Evolutionary conservation across 2,329 filamentous ascomycete species (phyloP).

Genomic region (Clonostachys sp.): DNA sequence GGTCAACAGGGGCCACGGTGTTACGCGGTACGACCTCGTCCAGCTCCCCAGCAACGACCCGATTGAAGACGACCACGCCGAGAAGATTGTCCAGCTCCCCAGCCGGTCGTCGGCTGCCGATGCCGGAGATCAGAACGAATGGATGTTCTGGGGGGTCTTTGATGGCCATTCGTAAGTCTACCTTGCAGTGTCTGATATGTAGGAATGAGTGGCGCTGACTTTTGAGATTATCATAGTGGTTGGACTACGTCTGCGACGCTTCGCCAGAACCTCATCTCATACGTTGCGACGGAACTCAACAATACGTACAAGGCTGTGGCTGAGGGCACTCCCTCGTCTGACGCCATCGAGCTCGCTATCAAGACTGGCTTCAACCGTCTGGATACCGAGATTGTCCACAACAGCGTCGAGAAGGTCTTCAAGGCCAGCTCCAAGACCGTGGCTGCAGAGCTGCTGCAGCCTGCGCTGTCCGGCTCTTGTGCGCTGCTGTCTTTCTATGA

Average conservation of each 20-base stretch:
- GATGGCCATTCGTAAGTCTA: conserved; percentile 82
- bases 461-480: conserved; percentile 94
- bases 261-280: conserved; percentile 85
- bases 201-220: too few relatives aligned
- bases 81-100: conserved; percentile 93
- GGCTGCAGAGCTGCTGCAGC: conserved; percentile 86
- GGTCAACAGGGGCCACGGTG: conserved; percentile 83
- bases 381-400: conserved; percentile 91
- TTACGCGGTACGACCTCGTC: conserved; percentile 90
- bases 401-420: conserved; percentile 86
- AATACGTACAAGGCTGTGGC: conserved; percentile 74
- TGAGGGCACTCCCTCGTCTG: conserved; percentile 61
- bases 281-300: conserved; percentile 90
- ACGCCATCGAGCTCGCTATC: conserved; percentile 84
- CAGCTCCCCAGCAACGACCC: conserved; percentile 95
- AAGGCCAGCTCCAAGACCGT: conserved; percentile 86
- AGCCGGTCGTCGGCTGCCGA: conserved; percentile 37
- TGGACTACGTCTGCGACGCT: conserved; percentile 98
- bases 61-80: conserved; percentile 96
- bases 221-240: conserved; percentile 49
- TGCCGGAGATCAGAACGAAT: conserved; percentile 64
- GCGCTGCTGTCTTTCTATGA: conserved; percentile 97
- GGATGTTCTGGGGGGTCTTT: conserved; percentile 99
- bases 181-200: neutral
- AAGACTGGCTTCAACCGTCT: conserved; percentile 85